Evolutionary conservation across 345 rosid species (phyloP), one percentile per base, ranked within the genome.

Genomic region (Sisymbrium altissimum): DNA sequence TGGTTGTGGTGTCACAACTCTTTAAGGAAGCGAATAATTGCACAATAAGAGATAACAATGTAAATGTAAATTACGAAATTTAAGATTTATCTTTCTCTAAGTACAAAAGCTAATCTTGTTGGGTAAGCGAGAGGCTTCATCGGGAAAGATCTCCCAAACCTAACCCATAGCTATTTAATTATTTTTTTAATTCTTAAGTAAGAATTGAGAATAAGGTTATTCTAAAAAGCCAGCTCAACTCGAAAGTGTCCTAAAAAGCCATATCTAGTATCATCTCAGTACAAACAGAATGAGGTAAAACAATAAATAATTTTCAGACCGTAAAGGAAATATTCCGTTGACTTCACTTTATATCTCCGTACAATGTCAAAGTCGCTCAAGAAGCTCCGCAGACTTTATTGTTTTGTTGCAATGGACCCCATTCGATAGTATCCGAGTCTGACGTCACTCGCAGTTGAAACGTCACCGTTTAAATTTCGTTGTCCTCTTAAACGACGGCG

Each of bases 401-500:
- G 35, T 48, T 52, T 30, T 40, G 44, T 64, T 4, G 36, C 40
- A 38, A 74, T 36, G 61, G 66, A 35, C 36, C 73, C 78, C 52
- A 58, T 23, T 8, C 2, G n/a, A 1, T 6, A 48, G 54, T 15
- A 50, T 21, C 41, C 9, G 32, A 23, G 9, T 29, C 14, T 43
- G 56, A 54, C 74, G 32, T 62, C 52, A 44, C 70, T 56, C 35
- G 38, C 8, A 1, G 61, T 35, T 64, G 21, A 70, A 46, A 76
- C 80, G 76, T 56, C 72, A 56, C 23, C 76, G 80, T 63, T 55
- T 14, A 0, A 1, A n/a, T 35, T 5, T 41, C 30, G 3, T 30
- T 3, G 25, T 41, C 33, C 4, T 8, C 6, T 36, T 0, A 0
- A 0, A 70, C 80, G 80, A 21, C 63, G 68, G 1, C 80, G 72